Base-by-base conservation (phyloP, 768 basidiomycete species). In the Russula sp. region DNA sequence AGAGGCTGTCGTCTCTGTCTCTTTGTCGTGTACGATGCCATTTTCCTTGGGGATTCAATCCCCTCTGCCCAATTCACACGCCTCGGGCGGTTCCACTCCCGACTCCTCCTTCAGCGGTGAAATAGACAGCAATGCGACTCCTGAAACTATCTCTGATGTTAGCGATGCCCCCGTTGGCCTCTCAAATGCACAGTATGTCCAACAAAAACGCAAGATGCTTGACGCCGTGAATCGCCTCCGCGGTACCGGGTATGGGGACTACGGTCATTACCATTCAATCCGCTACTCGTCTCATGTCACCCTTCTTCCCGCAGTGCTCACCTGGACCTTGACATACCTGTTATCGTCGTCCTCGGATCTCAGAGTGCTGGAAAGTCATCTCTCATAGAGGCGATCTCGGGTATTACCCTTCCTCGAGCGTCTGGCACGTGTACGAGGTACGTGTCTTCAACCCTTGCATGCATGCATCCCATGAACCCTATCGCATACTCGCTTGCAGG, bases 291-390 rank as follows among this genome's bases (percentile, higher is more conserved):
- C 54, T 57, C 22, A 54, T 62, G 9, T n/a, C 26, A 20, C 11
- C 10, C 8, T 51, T 49, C 11, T 51, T 49, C 11, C 28, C 20
- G 13, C 50, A 90, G 89, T 0, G 86, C 87, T 0, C 83, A 89
- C 65, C 76, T 81, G 16, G 86, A 90, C 58, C 83, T 92, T 11
- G 87, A 89, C 68, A 0, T 40, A 18, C 89, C 90, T 0, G 82
- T 84, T 66, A 89, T 91, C 36, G 85, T 84, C 0, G 89, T 90
- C 49, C 81, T 89, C 20, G 89, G 89, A 0, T 81, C 79, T 2
- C 89, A 91, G 67, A 87, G 84, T 50, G 87, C 86, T 0, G 89
- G 89, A 0, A 90, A 90, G 69, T 89, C 87, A 0, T 90, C 89
- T 0, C 78, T 90, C 5, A 90, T 91, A 13, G 89, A 91, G 68